Base-by-base conservation (phyloP, 441 rosid genomes). In the Omphalea diandra region DNA sequence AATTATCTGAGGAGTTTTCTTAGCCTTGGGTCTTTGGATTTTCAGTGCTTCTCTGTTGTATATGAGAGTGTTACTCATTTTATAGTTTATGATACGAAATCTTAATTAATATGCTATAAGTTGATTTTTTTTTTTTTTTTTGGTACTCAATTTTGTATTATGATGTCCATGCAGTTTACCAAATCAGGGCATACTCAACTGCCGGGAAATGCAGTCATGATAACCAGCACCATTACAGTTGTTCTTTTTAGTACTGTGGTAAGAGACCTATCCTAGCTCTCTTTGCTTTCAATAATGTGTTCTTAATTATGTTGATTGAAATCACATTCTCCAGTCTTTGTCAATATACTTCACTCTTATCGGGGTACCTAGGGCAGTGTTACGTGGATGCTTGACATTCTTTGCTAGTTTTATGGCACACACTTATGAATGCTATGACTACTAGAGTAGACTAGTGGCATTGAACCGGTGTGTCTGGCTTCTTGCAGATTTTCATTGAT, bases 231-330 rank as follows among this genome's bases (percentile, higher is more conserved):
- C 62, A 92, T 95, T 38, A 88, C 96, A 0, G 86, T 95, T 46
- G 97, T 95, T 80, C 95, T 95, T 44, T 88, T 90, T 74, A 95
- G 99, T 74, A 92, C 94, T 22, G 85, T 88, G 93, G 99, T 95
- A 86, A 70, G 87, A 7, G 14, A 68, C 36, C 26, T 27, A 7
- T 26, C 54, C 9, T 3, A 22, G 9, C 26, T 11, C 2, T 24
- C 10, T 24, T 53, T 24, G 3, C 4, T 7, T 6, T 24, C 7
- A 24, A 52, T 17, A 20, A n/a, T 29, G 18, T 3, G 18, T 22
- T 65, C 46, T 12, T 49, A 24, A 33, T 18, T 33, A 35, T 35
- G 9, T 59, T 18, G 15, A n/a, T 33, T 32, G 36, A 35, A 58
- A 33, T 20, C 41, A 60, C 14, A 41, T 1, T 1, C 17, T 38